Evolutionary conservation across 495 filamentous ascomycete genomes (phyloP), one percentile per base, ranked within the genome.

Genomic region (Emericellopsis terricola): DNA sequence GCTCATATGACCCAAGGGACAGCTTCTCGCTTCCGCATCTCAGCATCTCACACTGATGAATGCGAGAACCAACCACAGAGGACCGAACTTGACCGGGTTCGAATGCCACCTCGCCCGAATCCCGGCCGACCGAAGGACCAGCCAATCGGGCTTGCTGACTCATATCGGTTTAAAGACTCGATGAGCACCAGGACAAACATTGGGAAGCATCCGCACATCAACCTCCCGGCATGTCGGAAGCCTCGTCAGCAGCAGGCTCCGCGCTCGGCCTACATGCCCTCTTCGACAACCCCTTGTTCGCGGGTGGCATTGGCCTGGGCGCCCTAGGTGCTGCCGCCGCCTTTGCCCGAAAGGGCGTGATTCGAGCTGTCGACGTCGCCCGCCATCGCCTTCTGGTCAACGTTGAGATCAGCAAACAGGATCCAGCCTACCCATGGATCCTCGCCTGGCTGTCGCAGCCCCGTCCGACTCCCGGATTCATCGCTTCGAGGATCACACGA

Each of bases 341-440:
- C 0, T 64, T 85, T 36, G 77, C 74, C 13, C 85, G 87, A 29
- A 73, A 71, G 44, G 77, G 75, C 15, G 39, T 76, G 37, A 74
- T 79, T 35, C 62, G 71, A 49, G 73, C 73, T 32, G 74, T 73
- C 16, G 60, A 60, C 26, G 67, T 93, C 36, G 53, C 93, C 34
- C 78, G 80, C 27, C 72, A 78, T 29, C 80, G 86, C 33, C 73
- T 97, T 60, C 76, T 97, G 7, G 81, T 96, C 34, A 81, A 94
- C 46, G 68, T 96, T 42, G 91, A 96, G 52, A 94, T 97, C 50
- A 85, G 75, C 46, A 79, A 80, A 47, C 80, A 82, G 45, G 89
- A 96, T 51, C 76, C 84, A 32, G 82, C 87, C 9, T 97, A 96
- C 53, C 74, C 70, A 36, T 96, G 89, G 87, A 73, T 96, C 23